Evolutionary conservation across 2,329 filamentous ascomycete genomes (phyloP), one percentile per base, ranked within the genome.

Genomic region (Paraphaeosphaeria sporulosa): DNA sequence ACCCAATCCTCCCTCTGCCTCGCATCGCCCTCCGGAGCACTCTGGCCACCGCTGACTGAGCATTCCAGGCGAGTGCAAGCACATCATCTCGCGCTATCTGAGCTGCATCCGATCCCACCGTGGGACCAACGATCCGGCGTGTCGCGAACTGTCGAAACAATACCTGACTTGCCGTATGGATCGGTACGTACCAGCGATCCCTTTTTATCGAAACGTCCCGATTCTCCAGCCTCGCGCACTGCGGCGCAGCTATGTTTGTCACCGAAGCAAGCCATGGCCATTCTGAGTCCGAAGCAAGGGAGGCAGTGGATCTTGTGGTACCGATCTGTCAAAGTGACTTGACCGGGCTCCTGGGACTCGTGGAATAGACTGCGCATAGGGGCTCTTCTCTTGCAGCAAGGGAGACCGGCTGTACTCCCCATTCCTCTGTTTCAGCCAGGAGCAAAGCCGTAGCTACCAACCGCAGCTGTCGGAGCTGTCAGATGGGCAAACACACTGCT

Each of bases 151-250:
- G 57, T 94, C 94, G 61, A 98, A 97, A 81, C 86, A 88, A 32
- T 99, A 99, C 78, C 83, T 99, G 56, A 83, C 87, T 52, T 99
- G 95, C 79, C 88, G 95, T 51, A 99, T 99, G 95, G 94, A 98
- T 69, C 88, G 89, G 93, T 96, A 82, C 75, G 89, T 81, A 69
- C 62, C 63, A 42, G 40, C 54, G 32, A 58, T 62, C 59, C 55
- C 62, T 61, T 66, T 61, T 64, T 63, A 32, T 65, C 54, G 27
- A 62, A 53, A 54, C 34, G 13, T 25, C 34, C 54, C 30, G 38
- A 23, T 15, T 44, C 30, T 38, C 23, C 61, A 61, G 59, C 62
- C 62, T 63, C 38, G 50, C 51, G 60, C 34, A 60, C 58, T 60
- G 43, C 54, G 17, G 46, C 55, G 58, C 60, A 30, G 46, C 56